Evolutionary conservation across 805 yeast species (phyloP), one percentile per base, ranked within the genome.

Genomic region (Candida sonorensis): DNA sequence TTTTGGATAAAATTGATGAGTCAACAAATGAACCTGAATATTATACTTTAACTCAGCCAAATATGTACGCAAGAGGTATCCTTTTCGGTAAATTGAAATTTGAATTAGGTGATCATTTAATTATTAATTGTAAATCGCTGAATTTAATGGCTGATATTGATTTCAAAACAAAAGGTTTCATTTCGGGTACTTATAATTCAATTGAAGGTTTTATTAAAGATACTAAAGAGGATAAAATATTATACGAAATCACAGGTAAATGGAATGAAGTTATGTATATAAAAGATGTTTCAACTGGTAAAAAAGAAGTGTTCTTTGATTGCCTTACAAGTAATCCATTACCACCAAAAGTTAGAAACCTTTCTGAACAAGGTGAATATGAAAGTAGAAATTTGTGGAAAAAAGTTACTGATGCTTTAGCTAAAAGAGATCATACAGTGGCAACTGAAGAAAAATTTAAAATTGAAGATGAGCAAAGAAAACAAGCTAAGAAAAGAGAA

Each of bases 141-240:
- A 76, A 73, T 10, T 69, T 70, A 38, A 68, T 71, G 34, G 86
- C 90, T 4, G 90, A 81, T 53, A 81, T 92, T 31, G 97, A 92
- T 44, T 92, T 92, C 62, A 88, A 92, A 55, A 83, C 92, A 5
- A 92, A 92, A 58, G 98, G 98, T 1, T 83, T 87, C 53, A 83
- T 92, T 26, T 72, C 88, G 15, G 98, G 98, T 14, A 73, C 90
- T 3, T 92, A 90, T 57, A 94, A 92, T 55, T 83, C 83, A 7
- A 83, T 92, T 41, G 81, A 75, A 45, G 98, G 97, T 33, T 58
- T 55, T 5, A 67, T 88, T 33, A 75, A 70, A 50, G 68, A 72
- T 30, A 50, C 61, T 6, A 47, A 65, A 18, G 58, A 67, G 2
- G 76, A 75, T 14, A 75, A 80, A 43, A 64, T 64, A 2, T 55